Evolutionary conservation across 768 basidiomycete genomes (phyloP), one percentile per base, ranked within the genome.

Genomic region (Termitomyces sp.): DNA sequence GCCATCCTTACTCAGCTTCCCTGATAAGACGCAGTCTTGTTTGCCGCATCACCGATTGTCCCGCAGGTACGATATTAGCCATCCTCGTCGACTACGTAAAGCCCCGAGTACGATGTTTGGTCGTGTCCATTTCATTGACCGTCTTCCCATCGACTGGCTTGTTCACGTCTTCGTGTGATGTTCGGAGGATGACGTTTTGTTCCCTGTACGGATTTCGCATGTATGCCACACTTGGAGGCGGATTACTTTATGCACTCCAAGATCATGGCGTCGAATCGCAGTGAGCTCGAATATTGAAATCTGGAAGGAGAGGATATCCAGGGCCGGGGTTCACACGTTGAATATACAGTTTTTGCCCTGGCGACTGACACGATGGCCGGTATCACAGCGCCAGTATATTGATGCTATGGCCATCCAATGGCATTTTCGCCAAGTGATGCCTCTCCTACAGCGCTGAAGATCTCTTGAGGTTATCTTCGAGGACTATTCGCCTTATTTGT

Each of bases 181-280:
- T 15, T 75, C 84, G 12, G 70, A 82, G 56, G 77, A 79, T 50
- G 80, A 84, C 66, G 64, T 69, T 50, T 77, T 78, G 71, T 76
- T 88, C 35, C 83, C 87, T 21, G 61, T 89, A 58, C 69, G 72
- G 44, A 75, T 87, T 49, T 89, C 88, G 8, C 87, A 88, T 60
- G 85, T 88, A 54, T 90, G 86, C 67, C 73, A 77, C 46, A 65
- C 70, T 35, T 91, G 88, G 86, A 75, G 87, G 43, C 70, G 77
- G 38, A 73, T 87, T 30, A 78, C 84, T 15, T 72, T 87, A 30
- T 78, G 76, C 47, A 83, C 85, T 5, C 85, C 82, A 17, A 63
- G 76, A 1, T 71, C 90, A 54, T 91, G 89, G 89, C 74, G 84
- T 56, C 76, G 76, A 59, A 76, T 91, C 57, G 70, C 71, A 12